Evolutionary conservation across 495 filamentous ascomycete genomes (phyloP).

Genomic region (Penicillium tannophilum): DNA sequence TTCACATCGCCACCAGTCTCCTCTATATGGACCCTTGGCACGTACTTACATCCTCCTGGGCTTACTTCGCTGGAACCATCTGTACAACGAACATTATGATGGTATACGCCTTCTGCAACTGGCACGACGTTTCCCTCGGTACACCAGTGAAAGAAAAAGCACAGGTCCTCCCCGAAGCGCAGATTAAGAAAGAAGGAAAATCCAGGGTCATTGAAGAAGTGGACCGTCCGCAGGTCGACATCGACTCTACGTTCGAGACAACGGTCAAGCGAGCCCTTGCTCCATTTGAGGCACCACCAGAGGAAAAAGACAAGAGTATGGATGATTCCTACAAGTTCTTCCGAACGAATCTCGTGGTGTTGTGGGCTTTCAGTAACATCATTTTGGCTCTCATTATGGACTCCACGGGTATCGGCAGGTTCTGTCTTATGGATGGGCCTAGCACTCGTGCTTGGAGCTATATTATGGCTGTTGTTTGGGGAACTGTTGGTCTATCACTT

Average conservation of each 20-base stretch:
- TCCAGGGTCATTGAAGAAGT: conserved; percentile 94
- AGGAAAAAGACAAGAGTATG: conserved; percentile 60
- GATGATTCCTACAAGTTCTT: conserved; percentile 96
- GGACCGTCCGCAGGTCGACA: conserved; percentile 90
- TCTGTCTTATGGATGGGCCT: conserved; percentile 62
- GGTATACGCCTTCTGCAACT: conserved; percentile 96
- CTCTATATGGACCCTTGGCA: conserved; percentile 98
- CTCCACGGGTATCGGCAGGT: conserved; percentile 69
- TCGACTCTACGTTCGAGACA: conserved; percentile 85
- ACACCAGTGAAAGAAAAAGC: conserved; percentile 96
- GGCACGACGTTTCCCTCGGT: conserved; percentile 99
- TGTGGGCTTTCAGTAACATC: conserved; percentile 88
- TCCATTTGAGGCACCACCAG: conserved; percentile 52
- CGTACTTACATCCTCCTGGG: conserved; percentile 94
- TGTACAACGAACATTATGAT: conserved; percentile 92
- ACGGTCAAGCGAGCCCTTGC: conserved; percentile 85
- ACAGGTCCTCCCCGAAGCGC: conserved; percentile 82
- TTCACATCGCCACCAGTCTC: conserved; percentile 94
- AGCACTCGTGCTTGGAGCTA: conserved; percentile 12
- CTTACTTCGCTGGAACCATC: conserved; percentile 52
- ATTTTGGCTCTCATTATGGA: conserved; percentile 78
- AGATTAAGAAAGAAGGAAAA: conserved; percentile 67
- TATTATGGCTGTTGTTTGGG: conserved; percentile 13
- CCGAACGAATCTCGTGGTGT: conserved; percentile 78
- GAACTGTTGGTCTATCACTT: conserved; percentile 12